Percentiles rank a stretch among this genome's conserved stretches.
Evolutionary conservation across 2,329 filamentous ascomycete genomes (phyloP).

Genomic region (Elsinoe fawcettii): DNA sequence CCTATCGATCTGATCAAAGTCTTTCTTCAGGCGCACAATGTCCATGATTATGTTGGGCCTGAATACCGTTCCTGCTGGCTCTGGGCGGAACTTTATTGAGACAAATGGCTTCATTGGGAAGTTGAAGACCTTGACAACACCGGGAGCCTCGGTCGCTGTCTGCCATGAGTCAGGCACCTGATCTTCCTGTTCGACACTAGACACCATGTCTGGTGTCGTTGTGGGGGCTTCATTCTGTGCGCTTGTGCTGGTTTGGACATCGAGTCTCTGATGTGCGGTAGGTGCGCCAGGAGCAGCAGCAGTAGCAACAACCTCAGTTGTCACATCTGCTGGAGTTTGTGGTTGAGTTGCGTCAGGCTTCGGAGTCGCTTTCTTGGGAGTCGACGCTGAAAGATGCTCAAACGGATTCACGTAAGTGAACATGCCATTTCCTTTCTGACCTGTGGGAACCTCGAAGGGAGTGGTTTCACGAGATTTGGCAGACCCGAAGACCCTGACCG

Average conservation of each 20-base stretch:
- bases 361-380: conserved; percentile 50
- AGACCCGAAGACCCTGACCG: conserved; percentile 26
- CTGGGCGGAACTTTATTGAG: conserved; percentile 63
- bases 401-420: conserved; percentile 69
- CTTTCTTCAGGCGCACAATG: conserved; percentile 90
- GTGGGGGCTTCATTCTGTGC: conserved; percentile 19
- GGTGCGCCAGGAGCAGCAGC: too few relatives aligned
- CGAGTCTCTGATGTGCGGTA: not conserved
- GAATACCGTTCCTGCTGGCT: conserved; percentile 55
- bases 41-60: conserved; percentile 78
- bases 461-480: conserved; percentile 23
- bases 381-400: conserved; percentile 59
- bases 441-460: conserved; percentile 33
- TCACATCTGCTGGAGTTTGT: not conserved
- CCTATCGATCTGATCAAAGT: conserved; percentile 94
- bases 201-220: conserved; percentile 7
- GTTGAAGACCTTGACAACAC: conserved; percentile 61
- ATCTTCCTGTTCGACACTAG: conserved; percentile 26
- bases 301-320: not conserved
- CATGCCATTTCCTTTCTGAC: conserved; percentile 37
- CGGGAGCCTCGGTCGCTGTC: conserved; percentile 63
- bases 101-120: conserved; percentile 97
- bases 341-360: conserved; percentile 35
- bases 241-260: not conserved
- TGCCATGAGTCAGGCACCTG: conserved; percentile 82